Base-by-base conservation (phyloP, 345 rosid genomes). In the Mallotus nudiflorus region DNA sequence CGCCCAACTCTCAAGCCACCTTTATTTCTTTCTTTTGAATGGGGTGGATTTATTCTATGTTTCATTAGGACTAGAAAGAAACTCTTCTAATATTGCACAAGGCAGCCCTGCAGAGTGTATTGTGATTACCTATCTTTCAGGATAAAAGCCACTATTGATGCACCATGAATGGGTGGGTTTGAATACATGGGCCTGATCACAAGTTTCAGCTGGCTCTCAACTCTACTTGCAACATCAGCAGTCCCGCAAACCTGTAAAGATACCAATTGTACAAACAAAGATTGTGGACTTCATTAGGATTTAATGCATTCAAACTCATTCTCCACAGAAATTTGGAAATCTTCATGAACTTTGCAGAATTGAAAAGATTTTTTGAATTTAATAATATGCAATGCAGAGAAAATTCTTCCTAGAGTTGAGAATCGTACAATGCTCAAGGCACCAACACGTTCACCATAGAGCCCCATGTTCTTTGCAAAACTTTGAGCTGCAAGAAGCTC, bases 391-490 rank as follows among this genome's bases (percentile, higher is more conserved):
- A 22, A 39, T 67, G 48, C 16, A 52, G 48, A 22, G 45, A 49
- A 19, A 53, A 24, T 39, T 39, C 22, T 39, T 9, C 16, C 20
- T 18, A 63, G 53, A 22, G 7, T 42, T 25, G 18, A 51, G 31
- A 51, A 55, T 46, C 82, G 71, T 77, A 85, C 89, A 76, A 85
- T 69, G 80, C 80, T 83, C 28, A 85, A 80, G 35, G 89, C 81
- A 68, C 89, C 86, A 54, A 83, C 82, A 48, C 89, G 86, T 72
- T 85, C 89, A 31, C 82, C 89, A 55, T 85, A 85, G 22, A 85
- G 86, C 15, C 86, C 89, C 89, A 85, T 85, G 73, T 75, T 85
- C 76, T 83, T 85, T 56, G 89, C 81, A 70, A 76, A 85, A 64
- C 85, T 78, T 70, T 81, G 86, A 62, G 81, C 85, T 31, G 74